Conservation (phyloP, 2,329 filamentous ascomycete species). For the Hypoxylon sp. region DNA sequence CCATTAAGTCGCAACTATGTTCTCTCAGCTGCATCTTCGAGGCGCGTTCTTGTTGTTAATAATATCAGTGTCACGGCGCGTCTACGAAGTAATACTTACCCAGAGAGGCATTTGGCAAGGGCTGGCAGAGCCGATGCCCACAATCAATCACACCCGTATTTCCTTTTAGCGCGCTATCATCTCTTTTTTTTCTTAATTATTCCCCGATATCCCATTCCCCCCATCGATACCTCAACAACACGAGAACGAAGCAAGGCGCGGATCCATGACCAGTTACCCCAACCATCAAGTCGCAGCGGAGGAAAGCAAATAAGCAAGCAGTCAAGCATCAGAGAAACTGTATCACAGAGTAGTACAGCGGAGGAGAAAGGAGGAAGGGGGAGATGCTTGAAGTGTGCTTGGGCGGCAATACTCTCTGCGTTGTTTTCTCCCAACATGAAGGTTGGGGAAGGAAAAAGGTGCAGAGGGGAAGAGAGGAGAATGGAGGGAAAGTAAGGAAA, state of each 20-base stretch:
- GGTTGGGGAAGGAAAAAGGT: too few species aligned
- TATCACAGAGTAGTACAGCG: not conserved
- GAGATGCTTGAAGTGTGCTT: constrained; percentile 1
- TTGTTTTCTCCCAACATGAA: not conserved
- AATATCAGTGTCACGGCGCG: not conserved
- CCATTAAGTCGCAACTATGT: not conserved
- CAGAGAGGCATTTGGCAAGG: constrained; percentile 14
- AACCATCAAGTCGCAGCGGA: constrained; percentile 1
- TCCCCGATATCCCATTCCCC: constrained; percentile 28
- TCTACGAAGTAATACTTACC: not conserved
- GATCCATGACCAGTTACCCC: constrained; percentile 33
- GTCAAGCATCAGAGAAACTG: not conserved
- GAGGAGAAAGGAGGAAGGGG: not conserved
- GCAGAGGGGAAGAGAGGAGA: not conserved
- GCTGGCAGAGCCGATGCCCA: constrained; percentile 18
- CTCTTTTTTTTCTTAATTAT: constrained; percentile 36
- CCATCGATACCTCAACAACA: constrained; percentile 37
- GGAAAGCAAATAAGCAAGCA: constrained; percentile 5
- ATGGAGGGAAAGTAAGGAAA: not conserved
- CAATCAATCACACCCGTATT: constrained; percentile 29
- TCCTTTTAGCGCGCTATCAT: constrained; percentile 39
- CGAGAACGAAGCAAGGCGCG: constrained; percentile 41
- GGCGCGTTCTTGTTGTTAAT: not conserved
- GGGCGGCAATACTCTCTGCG: not conserved
- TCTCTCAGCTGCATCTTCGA: not conserved